Conservation (phyloP, 345 rosid species). For the Hibiscus trionum region DNA sequence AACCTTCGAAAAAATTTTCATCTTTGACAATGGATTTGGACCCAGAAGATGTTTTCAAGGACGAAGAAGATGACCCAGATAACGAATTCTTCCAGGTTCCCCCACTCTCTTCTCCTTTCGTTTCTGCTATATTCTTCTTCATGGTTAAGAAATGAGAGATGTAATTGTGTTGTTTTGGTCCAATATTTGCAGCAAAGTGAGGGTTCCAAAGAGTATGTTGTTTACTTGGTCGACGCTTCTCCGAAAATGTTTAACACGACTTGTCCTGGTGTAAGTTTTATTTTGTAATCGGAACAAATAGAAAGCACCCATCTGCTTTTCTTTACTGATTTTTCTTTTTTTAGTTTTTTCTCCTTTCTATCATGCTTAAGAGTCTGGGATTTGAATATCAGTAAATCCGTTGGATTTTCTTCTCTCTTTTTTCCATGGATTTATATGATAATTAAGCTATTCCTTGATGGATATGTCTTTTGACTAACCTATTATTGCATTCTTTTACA, state of each 20-base stretch:
- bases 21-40: constrained; percentile 51
- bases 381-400: neutral
- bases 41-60: constrained; percentile 87
- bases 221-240: constrained; percentile 80
- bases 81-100: constrained; percentile 50
- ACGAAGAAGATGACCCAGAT: constrained; percentile 71
- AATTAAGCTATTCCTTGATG: neutral
- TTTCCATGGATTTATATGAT: neutral
- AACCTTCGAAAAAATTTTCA: neutral
- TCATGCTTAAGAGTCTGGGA: neutral
- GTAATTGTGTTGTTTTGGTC: neutral
- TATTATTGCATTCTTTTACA: neutral
- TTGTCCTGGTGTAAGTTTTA: constrained; percentile 44
- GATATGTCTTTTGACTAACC: neutral
- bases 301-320: neutral
- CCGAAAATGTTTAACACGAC: constrained; percentile 69
- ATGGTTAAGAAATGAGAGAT: neutral
- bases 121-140: neutral
- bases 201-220: constrained; percentile 62
- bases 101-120: neutral
- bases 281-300: too few relatives aligned
- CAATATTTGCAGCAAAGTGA: constrained; percentile 41
- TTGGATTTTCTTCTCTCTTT: neutral
- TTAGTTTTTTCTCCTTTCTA: too few relatives aligned
- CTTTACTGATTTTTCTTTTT: neutral